These are phyloP conservation scores for Exophiala dermatitidis DNA, from an alignment of 2,329 filamentous ascomycete species.

Conservation along the genomic window DNA sequence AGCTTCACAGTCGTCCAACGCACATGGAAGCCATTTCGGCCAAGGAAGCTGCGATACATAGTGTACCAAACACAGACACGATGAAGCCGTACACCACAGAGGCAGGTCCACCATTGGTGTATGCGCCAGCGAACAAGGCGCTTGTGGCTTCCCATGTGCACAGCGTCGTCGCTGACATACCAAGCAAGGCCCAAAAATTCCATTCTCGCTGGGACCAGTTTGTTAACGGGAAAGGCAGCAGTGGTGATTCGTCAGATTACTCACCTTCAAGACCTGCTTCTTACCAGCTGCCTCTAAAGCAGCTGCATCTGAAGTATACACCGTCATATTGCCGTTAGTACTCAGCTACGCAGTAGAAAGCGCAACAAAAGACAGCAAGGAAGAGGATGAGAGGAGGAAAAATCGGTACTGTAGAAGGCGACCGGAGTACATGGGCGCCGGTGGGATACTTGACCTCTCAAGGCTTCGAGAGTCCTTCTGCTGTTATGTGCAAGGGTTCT, in stretches of 20 bases:
- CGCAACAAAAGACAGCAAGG: not conserved
- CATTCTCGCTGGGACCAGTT: constrained; percentile 17
- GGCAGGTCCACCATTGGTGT: constrained; percentile 23
- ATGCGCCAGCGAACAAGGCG: constrained; percentile 21
- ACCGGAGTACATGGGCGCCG: not conserved
- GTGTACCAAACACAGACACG: constrained; percentile 30
- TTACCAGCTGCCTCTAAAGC: constrained; percentile 20
- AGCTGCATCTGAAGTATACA: constrained; percentile 18
- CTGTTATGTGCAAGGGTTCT: constrained; percentile 3
- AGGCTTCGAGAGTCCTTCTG: not conserved
- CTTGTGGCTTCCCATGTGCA: constrained; percentile 28
- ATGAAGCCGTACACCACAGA: constrained; percentile 25
- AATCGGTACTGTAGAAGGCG: not conserved
- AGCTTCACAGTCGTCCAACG: constrained; percentile 1
- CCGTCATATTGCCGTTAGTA: constrained; percentile 7
- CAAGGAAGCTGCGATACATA: constrained; percentile 35
- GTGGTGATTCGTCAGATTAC: not conserved
- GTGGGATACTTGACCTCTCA: constrained; percentile 5
- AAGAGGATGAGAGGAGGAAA: not conserved
- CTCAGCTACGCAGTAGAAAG: not conserved
- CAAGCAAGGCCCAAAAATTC: constrained; percentile 19
- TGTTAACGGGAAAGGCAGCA: not conserved
- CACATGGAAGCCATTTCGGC: constrained; percentile 38
- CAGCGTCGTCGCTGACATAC: constrained; percentile 21
- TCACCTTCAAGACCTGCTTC: constrained; percentile 20